Conservation (phyloP, 2,329 filamentous ascomycete species). For the Colletotrichum orbiculare region DNA sequence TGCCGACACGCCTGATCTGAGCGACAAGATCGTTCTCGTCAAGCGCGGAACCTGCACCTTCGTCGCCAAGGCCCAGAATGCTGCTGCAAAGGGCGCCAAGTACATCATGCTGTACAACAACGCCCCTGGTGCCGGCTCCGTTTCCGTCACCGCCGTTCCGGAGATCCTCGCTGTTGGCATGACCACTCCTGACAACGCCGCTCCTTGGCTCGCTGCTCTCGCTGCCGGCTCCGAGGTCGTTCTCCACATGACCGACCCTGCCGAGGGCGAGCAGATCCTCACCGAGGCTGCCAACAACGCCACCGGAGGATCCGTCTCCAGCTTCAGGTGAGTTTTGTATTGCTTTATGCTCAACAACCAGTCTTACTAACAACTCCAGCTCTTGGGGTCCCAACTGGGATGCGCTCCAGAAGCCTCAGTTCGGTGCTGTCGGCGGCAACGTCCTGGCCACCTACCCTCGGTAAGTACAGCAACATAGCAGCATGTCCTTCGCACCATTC, state of each 20-base stretch:
- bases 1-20: constrained; percentile 66
- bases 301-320: constrained; percentile 63
- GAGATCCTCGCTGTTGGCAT: constrained; percentile 53
- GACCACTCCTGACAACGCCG: constrained; percentile 54
- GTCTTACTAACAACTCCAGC: constrained; percentile 51
- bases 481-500: constrained; percentile 10
- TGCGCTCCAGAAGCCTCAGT: constrained; percentile 65
- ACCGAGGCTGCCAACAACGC: constrained; percentile 49
- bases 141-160: constrained; percentile 46
- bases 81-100: constrained; percentile 65
- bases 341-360: neutral
- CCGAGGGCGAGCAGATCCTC: constrained; percentile 49
- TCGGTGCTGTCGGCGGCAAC: constrained; percentile 66
- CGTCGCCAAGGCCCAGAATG: constrained; percentile 63
- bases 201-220: constrained; percentile 55
- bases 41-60: constrained; percentile 69
- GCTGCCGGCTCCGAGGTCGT: constrained; percentile 55
- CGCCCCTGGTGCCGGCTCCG: constrained; percentile 46
- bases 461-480: neutral
- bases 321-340: constrained; percentile 47
- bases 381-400: constrained; percentile 73
- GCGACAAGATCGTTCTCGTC: constrained; percentile 67
- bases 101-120: constrained; percentile 74
- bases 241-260: constrained; percentile 56
- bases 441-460: constrained; percentile 69